Base-by-base conservation (phyloP, 2,329 filamentous ascomycete genomes). In the Cladorrhinum sp. region DNA sequence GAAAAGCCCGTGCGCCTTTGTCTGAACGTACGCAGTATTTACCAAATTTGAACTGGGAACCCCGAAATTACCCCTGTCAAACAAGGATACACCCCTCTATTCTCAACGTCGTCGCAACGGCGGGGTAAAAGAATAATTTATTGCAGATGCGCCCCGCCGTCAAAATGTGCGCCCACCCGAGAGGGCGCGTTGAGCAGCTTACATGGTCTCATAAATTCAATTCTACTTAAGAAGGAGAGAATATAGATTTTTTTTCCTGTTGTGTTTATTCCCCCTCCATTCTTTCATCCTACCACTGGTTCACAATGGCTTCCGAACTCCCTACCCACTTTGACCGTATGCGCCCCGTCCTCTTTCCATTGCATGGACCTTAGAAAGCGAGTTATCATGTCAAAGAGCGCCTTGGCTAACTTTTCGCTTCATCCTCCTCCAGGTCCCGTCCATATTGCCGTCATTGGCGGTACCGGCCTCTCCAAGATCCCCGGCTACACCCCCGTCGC, bases 391-490 rank as follows among this genome's bases (percentile, higher is more conserved):
- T 36, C 4, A 36, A 36, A 36, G 9, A 36, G 26, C 9, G 26
- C 4, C 26, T 9, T 10, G 3, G 14, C 33, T 1, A 16, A 42
- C n/a, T 9, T 33, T 18, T 16, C 53, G 18, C 28, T 14, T 57
- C 46, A 42, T n/a, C 57, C 49, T 36, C 55, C 16, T 26, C 53
- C 49, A 89, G 87, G 81, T 58, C 84, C 87, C 58, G 87, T 96
- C 70, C 86, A 87, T 68, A 95, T 97, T 72, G 94, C 90, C 73
- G 90, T 96, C 59, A 92, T 96, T 68, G 93, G 93, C 75, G 95
- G 95, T 70, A 99, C 95, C 42, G 95, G 95, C 58, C 89, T 99
- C 65, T 87, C 89, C 74, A 87, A 91, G 68, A 89, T 99, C 67
- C 88, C 92, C 26, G 88, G 89, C 76, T 98, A 95, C 81, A 88